Evolutionary conservation across 2,329 filamentous ascomycete genomes (phyloP), one percentile per base, ranked within the genome.

Genomic region (Cordyceps cateniannulata): DNA sequence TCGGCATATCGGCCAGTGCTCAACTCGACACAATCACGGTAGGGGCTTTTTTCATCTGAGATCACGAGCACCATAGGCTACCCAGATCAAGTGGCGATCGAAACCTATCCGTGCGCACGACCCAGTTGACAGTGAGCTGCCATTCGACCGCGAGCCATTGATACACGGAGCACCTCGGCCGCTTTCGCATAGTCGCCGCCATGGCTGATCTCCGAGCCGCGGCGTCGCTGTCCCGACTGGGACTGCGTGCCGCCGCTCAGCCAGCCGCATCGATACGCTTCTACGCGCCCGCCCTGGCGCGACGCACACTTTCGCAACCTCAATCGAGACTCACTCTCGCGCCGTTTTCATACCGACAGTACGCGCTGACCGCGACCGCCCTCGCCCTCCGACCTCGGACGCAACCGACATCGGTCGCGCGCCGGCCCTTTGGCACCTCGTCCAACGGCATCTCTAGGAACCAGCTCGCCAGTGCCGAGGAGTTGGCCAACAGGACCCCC

Each of bases 401-500:
- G 2, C 5, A 18, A 5, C 8, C 18, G 20, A 3, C n/a, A n/a
- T 10, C 9, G 18, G 40, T 12, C 12, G 5, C 12, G 64, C 42
- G 69, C 68, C 69, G 74, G 63, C 63, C 64, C 49, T 79, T 80
- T 67, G 76, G 78, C 62, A 74, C 73, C 27, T 71, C 75, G 7
- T 71, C 75, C 8, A 78, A 77, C 63, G 79, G 79, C 22, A 76
- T 85, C 59, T 81, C 85, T 50, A 79, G 82, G 63, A 85, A 81
- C 64, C 79, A 93, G 61, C 84, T 99, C 38, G 91, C 92, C 38
- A 89, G 91, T 66, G 83, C 93, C 67, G 95, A 99, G 76, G 89
- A 93, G 72, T 89, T 90, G 25, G 96, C 95, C 42, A 99, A 98
- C 76, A 89, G 91, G 74, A 96, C 96, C 69, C 91, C 95, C 1